Conservation (phyloP, 495 filamentous ascomycete species). For the Clavariopsis aquatica region DNA sequence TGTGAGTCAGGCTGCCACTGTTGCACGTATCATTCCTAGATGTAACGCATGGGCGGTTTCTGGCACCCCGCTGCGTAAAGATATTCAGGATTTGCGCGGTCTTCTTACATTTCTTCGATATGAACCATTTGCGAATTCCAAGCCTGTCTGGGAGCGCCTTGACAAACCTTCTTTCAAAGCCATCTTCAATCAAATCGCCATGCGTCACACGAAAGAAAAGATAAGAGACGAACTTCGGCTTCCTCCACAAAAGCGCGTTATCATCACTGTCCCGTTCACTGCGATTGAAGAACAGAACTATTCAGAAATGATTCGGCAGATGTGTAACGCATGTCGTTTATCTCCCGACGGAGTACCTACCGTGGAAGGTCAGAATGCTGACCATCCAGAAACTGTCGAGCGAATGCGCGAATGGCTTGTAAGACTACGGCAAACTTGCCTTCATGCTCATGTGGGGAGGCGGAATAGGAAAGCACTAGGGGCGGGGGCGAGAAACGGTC, state of each 20-base stretch:
- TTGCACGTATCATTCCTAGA: constrained; percentile 78
- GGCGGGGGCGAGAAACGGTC: constrained; percentile 60
- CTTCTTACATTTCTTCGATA: constrained; percentile 79
- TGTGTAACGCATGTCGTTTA: constrained; percentile 68
- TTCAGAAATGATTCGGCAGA: constrained; percentile 65
- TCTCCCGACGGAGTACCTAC: constrained; percentile 63
- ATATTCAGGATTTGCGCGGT: constrained; percentile 67
- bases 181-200: constrained; percentile 64
- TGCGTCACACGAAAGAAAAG: constrained; percentile 82
- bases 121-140: constrained; percentile 66
- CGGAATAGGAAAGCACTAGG: constrained; percentile 70
- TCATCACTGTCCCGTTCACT: constrained; percentile 87
- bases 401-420: constrained; percentile 70
- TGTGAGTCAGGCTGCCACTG: constrained; percentile 75
- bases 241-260: constrained; percentile 77
- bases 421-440: constrained; percentile 75
- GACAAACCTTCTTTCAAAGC: constrained; percentile 54
- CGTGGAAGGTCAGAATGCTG: constrained; percentile 61
- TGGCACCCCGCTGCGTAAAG: constrained; percentile 82
- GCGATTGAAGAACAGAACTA: constrained; percentile 89
- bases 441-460: constrained; percentile 77
- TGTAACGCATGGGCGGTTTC: constrained; percentile 91
- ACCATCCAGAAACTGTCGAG: constrained; percentile 58
- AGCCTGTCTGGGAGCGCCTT: constrained; percentile 67
- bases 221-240: constrained; percentile 71